Evolutionary conservation across 129 eudicot genomes (phyloP).

Genomic region (Helianthus tuberosus): DNA sequence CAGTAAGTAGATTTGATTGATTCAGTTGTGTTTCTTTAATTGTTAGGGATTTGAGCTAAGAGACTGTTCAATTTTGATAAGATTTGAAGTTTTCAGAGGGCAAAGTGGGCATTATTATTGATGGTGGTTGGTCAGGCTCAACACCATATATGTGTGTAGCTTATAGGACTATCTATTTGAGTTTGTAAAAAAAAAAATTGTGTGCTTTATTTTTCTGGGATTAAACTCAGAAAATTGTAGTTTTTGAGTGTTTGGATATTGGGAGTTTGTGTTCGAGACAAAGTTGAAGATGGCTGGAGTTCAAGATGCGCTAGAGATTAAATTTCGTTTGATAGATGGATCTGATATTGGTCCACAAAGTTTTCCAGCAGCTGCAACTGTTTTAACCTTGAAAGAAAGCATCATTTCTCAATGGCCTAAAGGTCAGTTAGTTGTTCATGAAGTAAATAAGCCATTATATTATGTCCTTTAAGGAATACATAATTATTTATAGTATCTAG

Average conservation of each 20-base stretch:
- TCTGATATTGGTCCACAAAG: constrained; percentile 85
- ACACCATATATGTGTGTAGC: constrained; percentile 29
- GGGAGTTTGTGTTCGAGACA: constrained; percentile 13
- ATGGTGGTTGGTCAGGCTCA: constrained; percentile 35
- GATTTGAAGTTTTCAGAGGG: constrained; percentile 34
- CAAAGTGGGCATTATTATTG: constrained; percentile 17
- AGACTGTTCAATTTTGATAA: constrained; percentile 26
- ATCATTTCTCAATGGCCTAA: constrained; percentile 89
- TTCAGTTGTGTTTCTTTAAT: neutral
- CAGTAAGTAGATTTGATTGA: too few species aligned
- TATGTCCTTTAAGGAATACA: neutral
- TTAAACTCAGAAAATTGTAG: constrained; percentile 22
- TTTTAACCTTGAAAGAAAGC: constrained; percentile 75
- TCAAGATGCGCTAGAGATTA: constrained; percentile 82
- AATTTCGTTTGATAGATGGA: constrained; percentile 80
- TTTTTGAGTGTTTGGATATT: constrained; percentile 36
- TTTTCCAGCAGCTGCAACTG: constrained; percentile 77
- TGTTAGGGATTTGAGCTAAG: constrained; percentile 12
- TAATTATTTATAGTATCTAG: neutral
- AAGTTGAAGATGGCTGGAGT: constrained; percentile 60
- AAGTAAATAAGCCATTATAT: neutral
- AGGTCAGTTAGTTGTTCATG: constrained; percentile 46
- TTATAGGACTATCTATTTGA: constrained; percentile 27
- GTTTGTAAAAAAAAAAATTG: too few species aligned
- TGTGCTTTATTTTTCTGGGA: constrained; percentile 9